Evolutionary conservation across 1,139 yeast genomes (phyloP).

Genomic region (Debaryomyces fabryi): DNA sequence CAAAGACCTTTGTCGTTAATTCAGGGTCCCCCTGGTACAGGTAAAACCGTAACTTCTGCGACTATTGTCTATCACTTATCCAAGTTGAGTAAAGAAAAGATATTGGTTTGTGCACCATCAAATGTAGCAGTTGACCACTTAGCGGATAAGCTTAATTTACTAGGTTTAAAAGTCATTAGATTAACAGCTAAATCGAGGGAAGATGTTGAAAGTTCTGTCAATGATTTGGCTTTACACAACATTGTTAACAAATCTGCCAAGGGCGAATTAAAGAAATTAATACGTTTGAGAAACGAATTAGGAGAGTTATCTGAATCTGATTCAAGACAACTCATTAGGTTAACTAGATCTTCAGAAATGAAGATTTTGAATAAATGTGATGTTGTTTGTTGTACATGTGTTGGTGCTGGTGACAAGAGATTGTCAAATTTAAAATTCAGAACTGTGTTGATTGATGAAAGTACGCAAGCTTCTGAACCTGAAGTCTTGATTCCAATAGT

Average conservation of each 20-base stretch:
- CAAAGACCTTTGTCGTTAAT: conserved; percentile 79
- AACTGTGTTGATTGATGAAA: conserved; percentile 86
- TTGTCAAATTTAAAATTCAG: conserved; percentile 59
- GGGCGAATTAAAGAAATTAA: conserved; percentile 60
- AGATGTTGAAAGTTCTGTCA: conserved; percentile 68
- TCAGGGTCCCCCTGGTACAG: conserved; percentile 99
- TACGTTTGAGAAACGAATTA: conserved; percentile 60
- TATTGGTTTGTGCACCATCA: conserved; percentile 92
- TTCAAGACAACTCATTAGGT: conserved; percentile 41
- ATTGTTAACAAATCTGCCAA: conserved; percentile 48
- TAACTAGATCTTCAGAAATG: conserved; percentile 51
- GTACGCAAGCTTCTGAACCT: conserved; percentile 94
- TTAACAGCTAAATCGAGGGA: conserved; percentile 78
- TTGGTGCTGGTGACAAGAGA: conserved; percentile 83
- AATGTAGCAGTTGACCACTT: conserved; percentile 95
- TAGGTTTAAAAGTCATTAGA: conserved; percentile 79
- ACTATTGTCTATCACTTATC: conserved; percentile 80
- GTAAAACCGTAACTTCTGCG: conserved; percentile 93
- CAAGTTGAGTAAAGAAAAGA: conserved; percentile 55
- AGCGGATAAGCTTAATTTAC: conserved; percentile 64
- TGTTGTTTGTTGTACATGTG: conserved; percentile 89
- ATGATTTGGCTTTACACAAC: conserved; percentile 56
- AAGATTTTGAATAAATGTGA: conserved; percentile 61
- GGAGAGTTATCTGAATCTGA: conserved; percentile 71
- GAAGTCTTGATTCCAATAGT: conserved; percentile 87